These are phyloP conservation scores for Triticum dicoccoides DNA, from an alignment of 176 grass and related monocot species.

Conservation along the genomic window DNA sequence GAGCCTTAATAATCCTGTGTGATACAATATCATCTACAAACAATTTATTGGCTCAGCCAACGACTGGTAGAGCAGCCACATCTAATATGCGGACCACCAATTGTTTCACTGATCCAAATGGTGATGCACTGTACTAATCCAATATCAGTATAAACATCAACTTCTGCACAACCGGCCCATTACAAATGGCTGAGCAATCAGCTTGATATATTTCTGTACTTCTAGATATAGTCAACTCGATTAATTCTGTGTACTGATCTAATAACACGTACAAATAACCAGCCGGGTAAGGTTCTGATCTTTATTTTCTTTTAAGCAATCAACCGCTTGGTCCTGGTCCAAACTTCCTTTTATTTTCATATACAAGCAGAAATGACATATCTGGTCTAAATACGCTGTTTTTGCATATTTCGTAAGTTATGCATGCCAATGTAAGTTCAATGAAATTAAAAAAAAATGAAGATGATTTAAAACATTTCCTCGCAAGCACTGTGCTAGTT, in stretches of 20 bases:
- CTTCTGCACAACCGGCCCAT: background rate
- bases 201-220: background rate
- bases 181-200: background rate
- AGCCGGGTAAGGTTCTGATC: background rate
- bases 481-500: background rate
- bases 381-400: background rate
- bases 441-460: background rate
- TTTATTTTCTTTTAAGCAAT: background rate
- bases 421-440: background rate
- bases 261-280: background rate
- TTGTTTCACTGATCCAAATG: background rate
- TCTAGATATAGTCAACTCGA: background rate
- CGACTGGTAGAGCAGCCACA: background rate
- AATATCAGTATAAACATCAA: background rate
- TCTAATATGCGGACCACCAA: background rate
- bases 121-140: background rate
- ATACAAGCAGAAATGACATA: background rate
- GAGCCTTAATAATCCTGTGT: background rate
- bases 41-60: background rate
- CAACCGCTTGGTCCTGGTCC: background rate
- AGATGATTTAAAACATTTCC: background rate
- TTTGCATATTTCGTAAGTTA: background rate
- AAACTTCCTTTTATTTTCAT: background rate
- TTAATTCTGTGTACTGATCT: background rate
- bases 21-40: background rate